Percentiles rank a stretch among this genome's conserved stretches.
phyloP scores from a whole-genome alignment of 2,329 filamentous ascomycete species.

The Orbilia brochopaga region DNA sequence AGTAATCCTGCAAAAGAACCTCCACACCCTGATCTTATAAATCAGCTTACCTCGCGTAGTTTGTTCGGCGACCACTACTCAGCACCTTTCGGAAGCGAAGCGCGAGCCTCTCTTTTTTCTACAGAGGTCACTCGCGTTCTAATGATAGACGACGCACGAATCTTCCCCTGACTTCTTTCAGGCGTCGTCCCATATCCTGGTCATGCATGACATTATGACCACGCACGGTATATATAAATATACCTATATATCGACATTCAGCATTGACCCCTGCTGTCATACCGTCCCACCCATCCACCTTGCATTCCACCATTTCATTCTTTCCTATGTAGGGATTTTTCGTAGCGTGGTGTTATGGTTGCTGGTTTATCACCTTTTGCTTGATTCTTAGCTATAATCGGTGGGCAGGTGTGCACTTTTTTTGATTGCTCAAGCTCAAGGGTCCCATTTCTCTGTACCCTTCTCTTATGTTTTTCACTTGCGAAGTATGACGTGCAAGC shows the following conservation, averaged over 20 bases:
- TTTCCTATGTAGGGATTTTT: constrained; percentile 29
- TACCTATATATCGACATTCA: constrained; percentile 16
- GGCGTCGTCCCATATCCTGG: background rate
- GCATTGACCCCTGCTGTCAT: constrained; percentile 4
- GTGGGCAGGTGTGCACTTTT: constrained; percentile 14
- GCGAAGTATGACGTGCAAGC: constrained; percentile 12
- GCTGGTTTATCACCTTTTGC: constrained; percentile 10
- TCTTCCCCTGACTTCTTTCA: background rate
- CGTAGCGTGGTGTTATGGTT: constrained; percentile 45
- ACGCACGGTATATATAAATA: constrained; percentile 16
- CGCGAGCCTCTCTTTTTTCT: background rate
- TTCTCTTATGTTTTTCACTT: background rate
- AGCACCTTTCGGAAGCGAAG: constrained; percentile 2
- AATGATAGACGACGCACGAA: background rate
- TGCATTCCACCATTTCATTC: constrained; percentile 19
- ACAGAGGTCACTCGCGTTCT: background rate
- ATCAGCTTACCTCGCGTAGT: background rate
- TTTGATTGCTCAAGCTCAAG: background rate
- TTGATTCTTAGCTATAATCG: constrained; percentile 24
- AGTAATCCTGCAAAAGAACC: constrained; percentile 55
- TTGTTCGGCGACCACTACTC: background rate
- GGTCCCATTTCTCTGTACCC: background rate
- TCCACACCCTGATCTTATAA: constrained; percentile 55
- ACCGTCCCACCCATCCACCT: constrained; percentile 6
- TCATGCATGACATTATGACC: background rate